Base-by-base conservation (phyloP, 2,329 filamentous ascomycete genomes). In the Onygenales sp. region DNA sequence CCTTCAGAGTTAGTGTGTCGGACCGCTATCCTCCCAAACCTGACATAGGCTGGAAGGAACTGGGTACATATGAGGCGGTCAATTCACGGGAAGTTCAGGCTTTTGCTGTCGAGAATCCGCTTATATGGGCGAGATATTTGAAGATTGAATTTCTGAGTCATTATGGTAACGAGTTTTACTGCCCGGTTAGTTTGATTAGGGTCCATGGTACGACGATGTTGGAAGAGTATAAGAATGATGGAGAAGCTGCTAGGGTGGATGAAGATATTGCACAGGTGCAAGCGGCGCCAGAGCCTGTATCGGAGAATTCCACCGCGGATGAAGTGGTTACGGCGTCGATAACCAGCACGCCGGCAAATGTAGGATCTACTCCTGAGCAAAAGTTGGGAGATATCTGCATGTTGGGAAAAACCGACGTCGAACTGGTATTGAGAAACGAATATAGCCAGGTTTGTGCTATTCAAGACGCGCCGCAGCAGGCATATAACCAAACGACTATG, bases 141-240 rank as follows among this genome's bases (percentile, higher is more conserved):
- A 83, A 89, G 27, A 83, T 98, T 54, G 93, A 98, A 65, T 93
- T 97, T 58, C 68, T 97, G 48, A 89, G 84, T 4, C 92, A 98
- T 67, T 98, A 92, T 67, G 93, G 93, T 7, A 95, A 91, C 61
- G 93, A 98, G 67, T 98, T 88, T 67, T 98, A 95, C 67, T 98
- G 93, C 64, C 93, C 93, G 0, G 75, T 98, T 13, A 96, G 92
- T 56, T 72, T 98, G 14, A 76, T 98, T 51, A 83, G 93, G 52
- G 87, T 98, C 4, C 93, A 98, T 69, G 93, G 93, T 6, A 95
- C 84, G 17, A 86, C 92, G 0, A 93, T 95, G 75, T 87, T 98
- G 84, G 82, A 97, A 62, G 90, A 98, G 66, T 91, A 92, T 53
- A 88, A 87, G 74, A 89, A 92, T 65, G 87, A 95, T 52, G 85